These are phyloP conservation scores for Endothia cerciana DNA, from an alignment of 2,329 filamentous ascomycete species.

Conservation along the genomic window DNA sequence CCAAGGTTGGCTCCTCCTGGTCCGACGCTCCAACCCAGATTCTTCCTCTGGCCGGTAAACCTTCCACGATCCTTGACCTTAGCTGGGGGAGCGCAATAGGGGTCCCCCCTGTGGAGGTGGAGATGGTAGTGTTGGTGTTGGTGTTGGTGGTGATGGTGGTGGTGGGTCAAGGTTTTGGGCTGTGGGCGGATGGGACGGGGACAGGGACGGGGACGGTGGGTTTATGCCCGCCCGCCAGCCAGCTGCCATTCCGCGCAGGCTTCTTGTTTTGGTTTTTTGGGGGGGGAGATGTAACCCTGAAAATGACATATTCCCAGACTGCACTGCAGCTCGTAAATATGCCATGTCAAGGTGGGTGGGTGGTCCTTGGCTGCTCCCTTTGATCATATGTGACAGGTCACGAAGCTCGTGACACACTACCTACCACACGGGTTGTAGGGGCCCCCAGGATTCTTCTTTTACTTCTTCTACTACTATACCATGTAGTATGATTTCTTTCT, in stretches of 20 bases:
- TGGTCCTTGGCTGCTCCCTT: conserved; percentile 2
- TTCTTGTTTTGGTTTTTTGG: too few species aligned
- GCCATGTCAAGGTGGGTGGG: neutral
- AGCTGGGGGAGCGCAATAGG: neutral
- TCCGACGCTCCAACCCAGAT: neutral
- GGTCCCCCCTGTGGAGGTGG: too few species aligned
- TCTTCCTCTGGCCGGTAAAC: neutral
- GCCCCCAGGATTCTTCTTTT: neutral
- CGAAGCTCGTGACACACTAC: neutral
- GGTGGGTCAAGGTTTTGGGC: too few species aligned
- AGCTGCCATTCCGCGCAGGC: too few species aligned
- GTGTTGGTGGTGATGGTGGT: too few species aligned
- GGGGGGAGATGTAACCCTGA: neutral
- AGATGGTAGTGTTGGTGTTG: too few species aligned
- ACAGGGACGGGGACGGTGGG: too few species aligned
- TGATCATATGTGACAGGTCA: conserved; percentile 17
- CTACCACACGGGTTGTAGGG: neutral
- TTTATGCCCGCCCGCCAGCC: too few species aligned
- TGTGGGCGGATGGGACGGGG: too few species aligned
- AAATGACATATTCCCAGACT: neutral
- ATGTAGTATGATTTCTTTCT: too few species aligned
- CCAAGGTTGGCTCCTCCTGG: neutral
- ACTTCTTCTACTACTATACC: too few species aligned
- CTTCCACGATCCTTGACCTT: conserved; percentile 4
- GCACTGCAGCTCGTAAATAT: conserved; percentile 8